phyloP scores from a whole-genome alignment of 495 filamentous ascomycete species.

The Trichocladium uniseriatum region DNA sequence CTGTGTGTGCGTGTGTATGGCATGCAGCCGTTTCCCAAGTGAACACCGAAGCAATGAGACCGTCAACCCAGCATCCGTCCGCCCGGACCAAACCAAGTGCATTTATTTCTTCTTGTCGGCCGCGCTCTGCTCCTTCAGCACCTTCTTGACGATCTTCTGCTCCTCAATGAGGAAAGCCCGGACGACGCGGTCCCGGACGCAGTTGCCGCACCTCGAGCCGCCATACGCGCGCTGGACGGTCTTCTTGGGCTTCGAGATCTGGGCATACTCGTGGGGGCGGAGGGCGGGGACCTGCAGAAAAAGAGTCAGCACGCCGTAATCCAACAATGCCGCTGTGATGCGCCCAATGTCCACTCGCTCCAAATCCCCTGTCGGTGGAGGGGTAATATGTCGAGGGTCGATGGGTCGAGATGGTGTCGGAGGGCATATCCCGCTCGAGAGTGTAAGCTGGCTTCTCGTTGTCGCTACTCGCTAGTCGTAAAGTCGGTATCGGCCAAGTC shows the following conservation, averaged over 20 bases:
- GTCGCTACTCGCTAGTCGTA: background rate
- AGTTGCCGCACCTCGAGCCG: slow-evolving; percentile 95
- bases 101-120: slow-evolving; percentile 71
- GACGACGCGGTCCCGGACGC: slow-evolving; percentile 93
- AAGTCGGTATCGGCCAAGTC: background rate
- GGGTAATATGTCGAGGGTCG: background rate
- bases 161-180: slow-evolving; percentile 99
- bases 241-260: slow-evolving; percentile 96
- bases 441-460: background rate
- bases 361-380: background rate
- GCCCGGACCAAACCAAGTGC: slow-evolving; percentile 17
- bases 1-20: slow-evolving; percentile 34
- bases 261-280: slow-evolving; percentile 91
- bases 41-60: slow-evolving; percentile 46
- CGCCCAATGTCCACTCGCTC: background rate
- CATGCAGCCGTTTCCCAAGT: slow-evolving; percentile 41
- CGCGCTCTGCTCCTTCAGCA: slow-evolving; percentile 70
- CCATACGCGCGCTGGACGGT: slow-evolving; percentile 97
- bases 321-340: background rate
- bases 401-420: background rate
- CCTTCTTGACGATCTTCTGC: slow-evolving; percentile 99
- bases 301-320: slow-evolving; percentile 5
- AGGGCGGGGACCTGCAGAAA: slow-evolving; percentile 77
- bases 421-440: background rate
- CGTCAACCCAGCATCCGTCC: slow-evolving; percentile 27